These are phyloP conservation scores for Avena eriantha DNA, from an alignment of 176 grass and related monocot species.

Conservation along the genomic window DNA sequence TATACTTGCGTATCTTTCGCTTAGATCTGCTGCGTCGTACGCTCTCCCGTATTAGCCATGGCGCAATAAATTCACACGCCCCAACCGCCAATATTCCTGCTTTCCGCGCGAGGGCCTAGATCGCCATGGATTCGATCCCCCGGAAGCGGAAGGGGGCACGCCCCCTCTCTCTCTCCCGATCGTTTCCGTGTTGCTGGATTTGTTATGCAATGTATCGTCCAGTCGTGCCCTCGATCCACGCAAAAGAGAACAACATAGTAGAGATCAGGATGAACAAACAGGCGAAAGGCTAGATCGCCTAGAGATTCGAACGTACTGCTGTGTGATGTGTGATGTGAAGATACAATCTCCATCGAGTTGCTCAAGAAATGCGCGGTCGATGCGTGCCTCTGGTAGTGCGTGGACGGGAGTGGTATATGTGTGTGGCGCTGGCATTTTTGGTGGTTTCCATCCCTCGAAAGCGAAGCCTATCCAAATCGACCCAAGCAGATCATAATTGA, in stretches of 20 bases:
- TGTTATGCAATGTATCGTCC: slow-evolving; percentile 9
- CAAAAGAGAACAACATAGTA: slow-evolving; percentile 8
- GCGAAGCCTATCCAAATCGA: background rate
- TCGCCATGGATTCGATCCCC: background rate
- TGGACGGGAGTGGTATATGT: background rate
- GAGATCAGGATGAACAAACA: slow-evolving; percentile 22
- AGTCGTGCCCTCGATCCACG: slow-evolving; percentile 30
- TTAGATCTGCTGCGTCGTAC: slow-evolving; percentile 34
- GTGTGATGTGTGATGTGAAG: background rate
- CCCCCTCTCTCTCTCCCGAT: background rate
- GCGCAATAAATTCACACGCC: background rate
- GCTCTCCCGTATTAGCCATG: background rate
- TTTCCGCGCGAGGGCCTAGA: background rate
- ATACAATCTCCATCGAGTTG: background rate
- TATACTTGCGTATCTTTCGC: background rate
- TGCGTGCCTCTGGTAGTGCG: background rate
- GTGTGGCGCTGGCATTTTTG: background rate
- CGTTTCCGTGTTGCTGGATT: background rate
- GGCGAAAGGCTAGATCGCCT: slow-evolving; percentile 50
- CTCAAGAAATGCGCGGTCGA: background rate
- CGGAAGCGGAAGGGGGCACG: background rate
- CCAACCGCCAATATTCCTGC: slow-evolving; percentile 30
- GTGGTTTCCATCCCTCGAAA: slow-evolving; percentile 32
- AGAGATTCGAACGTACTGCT: background rate
- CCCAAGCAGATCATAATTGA: background rate